These are phyloP conservation scores for Spizellomyces sp. DNA, from an alignment of 192 early-diverging fungal genomes.

Conservation along the genomic window DNA sequence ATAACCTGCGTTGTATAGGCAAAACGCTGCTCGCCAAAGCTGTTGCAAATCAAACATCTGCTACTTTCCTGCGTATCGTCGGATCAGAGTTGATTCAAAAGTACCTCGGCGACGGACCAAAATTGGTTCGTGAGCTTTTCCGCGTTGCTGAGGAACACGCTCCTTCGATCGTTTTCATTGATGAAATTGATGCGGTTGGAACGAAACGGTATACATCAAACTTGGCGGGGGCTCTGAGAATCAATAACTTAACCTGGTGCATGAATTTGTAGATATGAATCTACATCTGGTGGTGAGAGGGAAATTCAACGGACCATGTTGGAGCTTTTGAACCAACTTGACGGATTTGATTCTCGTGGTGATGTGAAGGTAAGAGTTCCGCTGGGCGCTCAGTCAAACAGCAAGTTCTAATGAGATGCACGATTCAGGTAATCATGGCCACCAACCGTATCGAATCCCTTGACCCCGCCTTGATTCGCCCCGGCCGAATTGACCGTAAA, in stretches of 20 bases:
- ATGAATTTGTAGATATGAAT: conserved; percentile 72
- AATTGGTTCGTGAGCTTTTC: conserved; percentile 97
- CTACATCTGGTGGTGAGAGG: conserved; percentile 90
- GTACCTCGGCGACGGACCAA: conserved; percentile 98
- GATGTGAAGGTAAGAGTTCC: conserved; percentile 81
- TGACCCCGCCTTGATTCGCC: conserved; percentile 95
- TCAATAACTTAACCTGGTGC: background rate
- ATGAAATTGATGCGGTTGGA: conserved; percentile 98
- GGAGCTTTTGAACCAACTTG: conserved; percentile 96
- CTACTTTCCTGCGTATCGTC: conserved; percentile 95
- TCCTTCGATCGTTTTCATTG: conserved; percentile 98
- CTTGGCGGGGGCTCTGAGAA: no score
- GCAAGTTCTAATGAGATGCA: background rate
- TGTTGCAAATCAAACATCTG: conserved; percentile 97
- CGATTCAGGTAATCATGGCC: conserved; percentile 85
- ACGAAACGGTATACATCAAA: conserved; percentile 72
- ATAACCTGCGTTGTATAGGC: conserved; percentile 33
- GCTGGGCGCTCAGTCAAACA: no score
- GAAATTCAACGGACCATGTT: conserved; percentile 98
- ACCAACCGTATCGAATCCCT: conserved; percentile 97
- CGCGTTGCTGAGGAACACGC: conserved; percentile 94
- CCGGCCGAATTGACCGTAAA: conserved; percentile 98
- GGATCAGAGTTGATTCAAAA: conserved; percentile 99
- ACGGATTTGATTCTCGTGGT: conserved; percentile 93
- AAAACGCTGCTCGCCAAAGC: conserved; percentile 98